Evolutionary conservation across 1,284 basidiomycete species (phyloP).

Genomic region (Naganishia cerealis): DNA sequence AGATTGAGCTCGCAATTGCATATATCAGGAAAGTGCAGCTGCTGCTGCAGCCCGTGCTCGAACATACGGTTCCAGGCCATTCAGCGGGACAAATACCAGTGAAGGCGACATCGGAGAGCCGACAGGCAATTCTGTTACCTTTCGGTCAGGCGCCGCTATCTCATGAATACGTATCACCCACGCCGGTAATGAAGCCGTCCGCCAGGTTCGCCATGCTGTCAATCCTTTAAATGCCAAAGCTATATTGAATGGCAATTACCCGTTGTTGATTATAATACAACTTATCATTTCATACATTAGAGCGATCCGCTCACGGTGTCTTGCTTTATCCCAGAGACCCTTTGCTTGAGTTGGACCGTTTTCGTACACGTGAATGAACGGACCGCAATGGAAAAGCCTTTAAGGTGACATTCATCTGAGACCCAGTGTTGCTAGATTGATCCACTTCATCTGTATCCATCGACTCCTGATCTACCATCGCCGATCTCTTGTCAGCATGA

Average conservation of each 20-base stretch:
- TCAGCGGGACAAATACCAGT: background rate
- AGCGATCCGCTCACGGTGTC: background rate
- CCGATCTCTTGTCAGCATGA: background rate
- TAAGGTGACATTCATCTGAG: background rate
- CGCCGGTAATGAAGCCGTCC: constrained; percentile 50
- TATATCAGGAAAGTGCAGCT: constrained; percentile 27
- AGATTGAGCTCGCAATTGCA: constrained; percentile 13
- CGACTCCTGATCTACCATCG: background rate
- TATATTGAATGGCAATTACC: background rate
- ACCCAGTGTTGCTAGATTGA: background rate
- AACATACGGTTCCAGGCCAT: background rate
- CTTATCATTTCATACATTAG: background rate
- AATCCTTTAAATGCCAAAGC: constrained; percentile 38
- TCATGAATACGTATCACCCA: constrained; percentile 48
- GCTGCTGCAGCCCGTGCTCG: constrained; percentile 22
- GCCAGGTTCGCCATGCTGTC: constrained; percentile 51
- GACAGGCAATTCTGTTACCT: constrained; percentile 43
- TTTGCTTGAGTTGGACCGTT: background rate
- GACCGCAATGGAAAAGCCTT: background rate
- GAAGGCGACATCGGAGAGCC: constrained; percentile 27
- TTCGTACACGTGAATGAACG: background rate
- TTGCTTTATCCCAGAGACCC: background rate
- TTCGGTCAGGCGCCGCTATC: constrained; percentile 42
- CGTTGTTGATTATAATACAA: constrained; percentile 12
- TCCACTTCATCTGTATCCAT: background rate